Base-by-base conservation (phyloP, 768 basidiomycete species). In the Tricholoma hemisulphureum region DNA sequence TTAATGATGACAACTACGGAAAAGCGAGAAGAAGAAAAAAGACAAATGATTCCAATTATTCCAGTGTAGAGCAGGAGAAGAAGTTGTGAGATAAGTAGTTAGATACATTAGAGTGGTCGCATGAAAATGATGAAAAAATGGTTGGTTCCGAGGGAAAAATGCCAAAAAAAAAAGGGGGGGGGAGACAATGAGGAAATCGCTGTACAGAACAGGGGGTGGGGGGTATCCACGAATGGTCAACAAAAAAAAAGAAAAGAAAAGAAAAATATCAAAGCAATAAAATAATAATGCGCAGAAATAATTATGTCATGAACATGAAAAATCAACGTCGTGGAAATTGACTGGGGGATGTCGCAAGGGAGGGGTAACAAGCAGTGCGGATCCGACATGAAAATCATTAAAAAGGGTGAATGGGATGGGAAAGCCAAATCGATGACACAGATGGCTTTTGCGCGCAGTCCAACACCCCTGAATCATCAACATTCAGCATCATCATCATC, bases 111-210 rank as follows among this genome's bases (percentile, higher is more conserved):
- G 46, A 43, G 55, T 62, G n/a, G 54, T 55, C 50, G 43, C 41
- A 45, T 57, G 53, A 53, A 58, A n/a, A n/a, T n/a, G n/a, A 53
- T 41, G 52, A 14, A 35, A 41, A 37, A 41, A n/a, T n/a, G n/a
- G 23, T 6, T 9, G 21, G 71, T 66, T 70, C 71, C 60, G 57
- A 59, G 59, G 62, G n/a, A n/a, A n/a, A n/a, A n/a, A n/a, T n/a
- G n/a, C n/a, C n/a, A n/a, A n/a, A n/a, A n/a, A n/a, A n/a, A n/a
- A n/a, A n/a, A n/a, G n/a, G n/a, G n/a, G n/a, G n/a, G n/a, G n/a
- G n/a, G n/a, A n/a, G n/a, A n/a, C n/a, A n/a, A n/a, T n/a, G n/a
- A n/a, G n/a, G n/a, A n/a, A n/a, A n/a, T n/a, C n/a, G n/a, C n/a
- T n/a, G n/a, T n/a, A n/a, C n/a, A n/a, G n/a, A n/a, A n/a, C n/a